phyloP scores from a whole-genome alignment of 164 flowering plant genomes.

The Aristolochia californica region DNA sequence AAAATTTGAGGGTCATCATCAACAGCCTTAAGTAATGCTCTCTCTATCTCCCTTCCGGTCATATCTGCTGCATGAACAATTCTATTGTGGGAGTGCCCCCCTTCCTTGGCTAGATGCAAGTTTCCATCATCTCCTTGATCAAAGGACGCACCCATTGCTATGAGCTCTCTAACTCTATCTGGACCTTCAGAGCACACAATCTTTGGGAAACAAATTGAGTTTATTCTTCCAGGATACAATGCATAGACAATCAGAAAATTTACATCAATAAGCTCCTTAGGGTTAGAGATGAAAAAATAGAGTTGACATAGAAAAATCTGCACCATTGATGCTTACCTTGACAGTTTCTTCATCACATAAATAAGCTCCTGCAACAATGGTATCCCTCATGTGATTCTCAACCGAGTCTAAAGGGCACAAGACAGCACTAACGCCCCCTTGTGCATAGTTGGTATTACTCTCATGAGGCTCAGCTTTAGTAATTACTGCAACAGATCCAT shows the following conservation, averaged over 20 bases:
- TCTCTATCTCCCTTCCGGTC: constrained; percentile 96
- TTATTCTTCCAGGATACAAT: not conserved
- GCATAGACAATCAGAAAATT: too few relatives aligned
- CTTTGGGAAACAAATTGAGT: constrained; percentile 24
- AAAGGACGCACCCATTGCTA: constrained; percentile 96
- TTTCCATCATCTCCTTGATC: constrained; percentile 98
- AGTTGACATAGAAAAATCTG: too few relatives aligned
- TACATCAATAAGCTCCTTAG: too few relatives aligned
- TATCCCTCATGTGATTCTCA: constrained; percentile 87
- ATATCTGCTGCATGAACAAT: constrained; percentile 98
- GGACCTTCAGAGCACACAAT: constrained; percentile 99
- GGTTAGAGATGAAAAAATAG: too few relatives aligned
- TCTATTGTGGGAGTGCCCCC: constrained; percentile 90
- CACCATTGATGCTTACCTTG: constrained; percentile 29
- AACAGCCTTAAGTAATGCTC: constrained; percentile 82
- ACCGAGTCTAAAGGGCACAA: constrained; percentile 83
- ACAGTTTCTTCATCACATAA: constrained; percentile 98
- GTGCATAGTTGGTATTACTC: constrained; percentile 98
- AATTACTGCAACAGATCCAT: constrained; percentile 92
- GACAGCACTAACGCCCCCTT: constrained; percentile 98
- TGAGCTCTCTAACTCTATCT: constrained; percentile 79
- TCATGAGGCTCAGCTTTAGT: constrained; percentile 96
- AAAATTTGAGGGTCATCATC: constrained; percentile 58
- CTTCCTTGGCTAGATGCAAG: constrained; percentile 91
- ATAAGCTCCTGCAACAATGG: constrained; percentile 95